phyloP scores from a whole-genome alignment of 495 filamentous ascomycete genomes.

The Cercophora samala region DNA sequence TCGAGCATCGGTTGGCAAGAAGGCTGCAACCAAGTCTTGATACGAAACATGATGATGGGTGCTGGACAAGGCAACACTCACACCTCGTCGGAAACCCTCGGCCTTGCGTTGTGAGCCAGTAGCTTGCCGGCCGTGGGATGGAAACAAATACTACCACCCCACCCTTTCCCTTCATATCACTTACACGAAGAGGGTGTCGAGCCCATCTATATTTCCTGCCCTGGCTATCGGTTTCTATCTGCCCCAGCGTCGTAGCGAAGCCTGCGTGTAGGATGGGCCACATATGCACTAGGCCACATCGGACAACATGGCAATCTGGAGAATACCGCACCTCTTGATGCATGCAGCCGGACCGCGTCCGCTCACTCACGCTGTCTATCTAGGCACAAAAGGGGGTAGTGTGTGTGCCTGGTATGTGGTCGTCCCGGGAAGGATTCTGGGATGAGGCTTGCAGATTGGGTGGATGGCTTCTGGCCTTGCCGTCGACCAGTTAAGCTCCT shows the following conservation, averaged over 20 bases:
- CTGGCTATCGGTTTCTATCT: not conserved
- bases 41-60: not conserved
- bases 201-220: not conserved
- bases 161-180: not conserved
- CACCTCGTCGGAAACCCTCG: not conserved
- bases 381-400: not conserved
- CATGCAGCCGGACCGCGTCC: not conserved
- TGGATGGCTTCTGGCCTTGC: not conserved
- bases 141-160: not conserved
- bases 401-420: not conserved
- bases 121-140: not conserved
- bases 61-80: not conserved
- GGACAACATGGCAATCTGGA: slow-evolving; percentile 12
- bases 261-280: not conserved
- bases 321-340: not conserved
- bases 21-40: not conserved
- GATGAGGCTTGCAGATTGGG: not conserved
- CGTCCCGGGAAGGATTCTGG: not conserved
- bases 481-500: not conserved
- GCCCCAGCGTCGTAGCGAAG: not conserved
- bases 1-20: not conserved
- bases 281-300: slow-evolving; percentile 7
- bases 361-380: not conserved
- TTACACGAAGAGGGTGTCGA: not conserved
- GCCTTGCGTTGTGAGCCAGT: not conserved